Evolutionary conservation across 257 asterid genomes (phyloP).

Genomic region (Catharanthus roseus): DNA sequence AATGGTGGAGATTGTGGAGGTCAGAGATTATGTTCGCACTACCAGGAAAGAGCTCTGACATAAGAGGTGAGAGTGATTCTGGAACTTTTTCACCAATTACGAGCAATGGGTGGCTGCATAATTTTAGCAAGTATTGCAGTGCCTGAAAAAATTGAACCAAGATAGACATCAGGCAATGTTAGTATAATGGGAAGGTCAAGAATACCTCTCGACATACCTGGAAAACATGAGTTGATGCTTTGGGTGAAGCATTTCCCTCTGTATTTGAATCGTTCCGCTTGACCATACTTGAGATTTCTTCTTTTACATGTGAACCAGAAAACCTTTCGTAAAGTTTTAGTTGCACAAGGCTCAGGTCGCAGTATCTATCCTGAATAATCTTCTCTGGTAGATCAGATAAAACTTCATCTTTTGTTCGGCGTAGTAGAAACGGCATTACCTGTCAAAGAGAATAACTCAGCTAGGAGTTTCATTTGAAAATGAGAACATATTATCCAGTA

Average conservation of each 20-base stretch:
- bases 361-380: constrained; percentile 96
- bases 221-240: constrained; percentile 95
- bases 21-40: constrained; percentile 60
- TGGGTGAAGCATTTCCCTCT: constrained; percentile 44
- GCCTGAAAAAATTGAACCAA: constrained; percentile 53
- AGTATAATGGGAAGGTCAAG: constrained; percentile 5
- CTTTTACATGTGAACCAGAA: constrained; percentile 87
- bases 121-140: constrained; percentile 89
- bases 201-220: constrained; percentile 49
- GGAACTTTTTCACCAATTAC: constrained; percentile 76
- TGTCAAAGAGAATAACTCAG: constrained; percentile 34
- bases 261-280: constrained; percentile 59
- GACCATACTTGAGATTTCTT: constrained; percentile 81
- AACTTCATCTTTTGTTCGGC: constrained; percentile 96
- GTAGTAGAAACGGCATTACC: constrained; percentile 99
- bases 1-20: constrained; percentile 80
- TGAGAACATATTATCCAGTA: background rate
- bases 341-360: constrained; percentile 94
- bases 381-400: constrained; percentile 96
- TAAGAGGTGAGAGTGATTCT: constrained; percentile 56
- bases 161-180: constrained; percentile 22
- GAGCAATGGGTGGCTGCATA: constrained; percentile 96
- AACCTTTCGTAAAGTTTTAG: constrained; percentile 83
- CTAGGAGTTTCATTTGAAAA: constrained; percentile 1
- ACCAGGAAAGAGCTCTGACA: constrained; percentile 76